A percentile compares a stretch with the other conserved stretches of the same genome.
phyloP scores from a whole-genome alignment of 805 yeast species.

The Candida boleticola region DNA sequence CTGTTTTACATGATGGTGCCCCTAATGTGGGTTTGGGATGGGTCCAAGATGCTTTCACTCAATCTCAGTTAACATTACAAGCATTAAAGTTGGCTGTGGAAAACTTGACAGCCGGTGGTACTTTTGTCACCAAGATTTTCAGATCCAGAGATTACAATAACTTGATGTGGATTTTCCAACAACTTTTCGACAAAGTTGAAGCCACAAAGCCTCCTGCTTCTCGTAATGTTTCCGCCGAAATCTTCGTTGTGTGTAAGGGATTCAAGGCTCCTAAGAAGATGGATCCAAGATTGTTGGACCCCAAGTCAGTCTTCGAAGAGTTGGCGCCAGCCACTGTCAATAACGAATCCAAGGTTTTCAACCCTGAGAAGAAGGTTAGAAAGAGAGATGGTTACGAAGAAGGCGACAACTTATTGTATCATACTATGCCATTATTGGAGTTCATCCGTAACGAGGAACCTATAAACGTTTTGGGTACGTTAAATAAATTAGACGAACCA shows the following conservation, averaged over 20 bases:
- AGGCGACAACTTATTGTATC: conserved; percentile 74
- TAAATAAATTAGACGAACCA: conserved; percentile 63
- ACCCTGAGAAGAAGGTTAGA: conserved; percentile 89
- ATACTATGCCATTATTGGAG: conserved; percentile 71
- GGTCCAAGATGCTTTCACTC: conserved; percentile 99
- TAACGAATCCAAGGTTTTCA: conserved; percentile 87
- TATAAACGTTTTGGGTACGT: conserved; percentile 73
- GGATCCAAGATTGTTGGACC: conserved; percentile 89
- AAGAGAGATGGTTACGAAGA: conserved; percentile 97
- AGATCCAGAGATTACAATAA: conserved; percentile 98
- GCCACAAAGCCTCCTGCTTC: conserved; percentile 99
- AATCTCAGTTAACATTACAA: conserved; percentile 91
- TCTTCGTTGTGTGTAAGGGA: conserved; percentile 93
- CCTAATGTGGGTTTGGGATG: conserved; percentile 99
- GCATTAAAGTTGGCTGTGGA: conserved; percentile 93
- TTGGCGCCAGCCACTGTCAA: conserved; percentile 62
- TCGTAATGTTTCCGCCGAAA: conserved; percentile 98
- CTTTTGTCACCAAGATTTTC: conserved; percentile 94
- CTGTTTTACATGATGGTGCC: conserved; percentile 98
- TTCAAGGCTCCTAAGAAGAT: conserved; percentile 94
- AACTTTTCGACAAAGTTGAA: conserved; percentile 91
- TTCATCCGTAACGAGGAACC: conserved; percentile 83
- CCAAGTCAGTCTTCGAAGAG: conserved; percentile 93
- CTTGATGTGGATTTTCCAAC: conserved; percentile 96
- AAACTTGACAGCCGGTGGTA: conserved; percentile 87